Evolutionary conservation across 2,329 filamentous ascomycete genomes (phyloP).

Genomic region (Aspergillus oerlinghausenensis): DNA sequence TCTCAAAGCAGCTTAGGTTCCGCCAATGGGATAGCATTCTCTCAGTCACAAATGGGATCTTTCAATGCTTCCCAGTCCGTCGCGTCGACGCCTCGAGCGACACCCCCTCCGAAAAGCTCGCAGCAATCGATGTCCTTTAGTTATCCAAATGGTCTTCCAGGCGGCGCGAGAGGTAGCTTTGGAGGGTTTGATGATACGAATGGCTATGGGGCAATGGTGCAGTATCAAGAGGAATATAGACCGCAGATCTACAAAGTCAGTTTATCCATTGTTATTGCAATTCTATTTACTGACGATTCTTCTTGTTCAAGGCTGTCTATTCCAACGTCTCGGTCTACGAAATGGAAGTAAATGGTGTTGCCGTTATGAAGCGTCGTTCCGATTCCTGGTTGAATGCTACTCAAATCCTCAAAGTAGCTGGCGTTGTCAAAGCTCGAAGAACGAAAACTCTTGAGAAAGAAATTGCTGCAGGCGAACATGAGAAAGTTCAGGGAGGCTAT

Average conservation of each 20-base stretch:
- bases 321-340: constrained; percentile 96
- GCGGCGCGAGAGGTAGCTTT: constrained; percentile 31
- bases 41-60: constrained; percentile 37
- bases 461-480: constrained; percentile 91
- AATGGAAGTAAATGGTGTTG: constrained; percentile 91
- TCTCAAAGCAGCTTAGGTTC: constrained; percentile 37
- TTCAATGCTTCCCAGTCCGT: constrained; percentile 44
- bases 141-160: constrained; percentile 35
- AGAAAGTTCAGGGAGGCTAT: constrained; percentile 97
- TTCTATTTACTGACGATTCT: constrained; percentile 11
- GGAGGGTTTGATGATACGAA: constrained; percentile 39
- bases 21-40: constrained; percentile 34
- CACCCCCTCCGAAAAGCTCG: constrained; percentile 38
- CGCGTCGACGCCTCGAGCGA: constrained; percentile 42
- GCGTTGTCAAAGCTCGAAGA: constrained; percentile 94
- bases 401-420: constrained; percentile 95
- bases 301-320: constrained; percentile 65
- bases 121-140: constrained; percentile 43
- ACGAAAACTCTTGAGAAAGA: constrained; percentile 98
- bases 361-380: constrained; percentile 90
- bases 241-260: constrained; percentile 47
- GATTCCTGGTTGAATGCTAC: constrained; percentile 98
- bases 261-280: constrained; percentile 5
- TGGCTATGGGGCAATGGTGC: constrained; percentile 34
- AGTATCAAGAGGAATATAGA: constrained; percentile 36